A percentile compares a stretch with the other conserved stretches of the same genome.
phyloP scores from a whole-genome alignment of 202 grass and related monocot genomes.

The Cymbopogon flexuosus region DNA sequence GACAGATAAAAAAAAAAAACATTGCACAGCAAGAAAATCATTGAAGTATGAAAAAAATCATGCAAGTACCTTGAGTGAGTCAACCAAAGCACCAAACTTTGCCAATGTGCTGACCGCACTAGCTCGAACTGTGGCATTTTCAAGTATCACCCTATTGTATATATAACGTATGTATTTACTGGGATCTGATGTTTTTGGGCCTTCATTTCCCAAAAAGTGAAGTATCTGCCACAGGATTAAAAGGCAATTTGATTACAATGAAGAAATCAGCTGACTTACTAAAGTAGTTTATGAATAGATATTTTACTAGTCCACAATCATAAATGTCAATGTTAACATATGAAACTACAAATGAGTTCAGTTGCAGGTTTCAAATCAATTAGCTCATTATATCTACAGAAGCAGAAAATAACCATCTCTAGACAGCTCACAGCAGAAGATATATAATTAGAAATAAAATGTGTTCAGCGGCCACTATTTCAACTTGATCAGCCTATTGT shows the following conservation, averaged over 20 bases:
- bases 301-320: not conserved
- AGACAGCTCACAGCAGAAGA: not conserved
- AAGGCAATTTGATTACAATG: slow-evolving; percentile 22
- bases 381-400: not conserved
- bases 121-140: slow-evolving; percentile 99
- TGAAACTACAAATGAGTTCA: not conserved
- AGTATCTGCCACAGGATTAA: slow-evolving; percentile 60
- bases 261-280: not conserved
- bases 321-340: not conserved
- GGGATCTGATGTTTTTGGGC: slow-evolving; percentile 90
- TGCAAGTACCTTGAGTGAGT: slow-evolving; percentile 78
- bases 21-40: not conserved
- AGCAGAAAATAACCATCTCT: not conserved
- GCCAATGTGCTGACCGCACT: slow-evolving; percentile 93
- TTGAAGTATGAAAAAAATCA: slow-evolving; percentile 6
- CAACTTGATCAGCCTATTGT: not conserved
- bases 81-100: slow-evolving; percentile 89
- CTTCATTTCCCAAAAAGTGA: slow-evolving; percentile 99
- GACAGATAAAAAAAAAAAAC: not conserved
- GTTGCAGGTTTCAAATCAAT: slow-evolving; percentile 6
- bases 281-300: not conserved
- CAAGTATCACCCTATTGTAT: slow-evolving; percentile 97
- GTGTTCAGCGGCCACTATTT: not conserved
- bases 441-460: slow-evolving; percentile 17
- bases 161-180: slow-evolving; percentile 99